Evolutionary conservation across 306 rosid genomes (phyloP).

Genomic region (Citrullus mucosospermus): DNA sequence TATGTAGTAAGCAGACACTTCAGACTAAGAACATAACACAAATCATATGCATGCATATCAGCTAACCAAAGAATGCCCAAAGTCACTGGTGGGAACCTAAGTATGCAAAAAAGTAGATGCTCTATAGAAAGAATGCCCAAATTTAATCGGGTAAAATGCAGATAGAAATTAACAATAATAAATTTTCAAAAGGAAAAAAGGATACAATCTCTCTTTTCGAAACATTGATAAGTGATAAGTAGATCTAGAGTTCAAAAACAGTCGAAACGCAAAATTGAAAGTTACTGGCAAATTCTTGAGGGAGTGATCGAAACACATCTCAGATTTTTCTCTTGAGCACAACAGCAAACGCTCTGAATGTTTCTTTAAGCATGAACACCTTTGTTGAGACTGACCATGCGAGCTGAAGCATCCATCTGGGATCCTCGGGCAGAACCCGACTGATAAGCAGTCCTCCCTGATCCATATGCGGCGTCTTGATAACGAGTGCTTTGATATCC

Average conservation of each 20-base stretch:
- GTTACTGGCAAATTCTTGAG: background rate
- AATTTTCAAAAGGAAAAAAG: background rate
- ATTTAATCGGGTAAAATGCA: background rate
- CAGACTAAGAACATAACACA: no score
- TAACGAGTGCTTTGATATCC: conserved; percentile 43
- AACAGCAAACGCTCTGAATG: background rate
- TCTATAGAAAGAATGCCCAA: background rate
- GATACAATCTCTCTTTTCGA: background rate
- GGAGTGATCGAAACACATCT: background rate
- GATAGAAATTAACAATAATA: background rate
- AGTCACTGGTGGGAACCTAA: no score
- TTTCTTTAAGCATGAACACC: conserved; percentile 29
- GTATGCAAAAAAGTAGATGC: background rate
- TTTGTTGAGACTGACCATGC: conserved; percentile 69
- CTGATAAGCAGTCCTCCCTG: conserved; percentile 42
- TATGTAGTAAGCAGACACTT: no score
- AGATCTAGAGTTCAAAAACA: background rate
- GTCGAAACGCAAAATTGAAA: background rate
- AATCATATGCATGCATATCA: no score
- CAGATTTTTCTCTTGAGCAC: background rate
- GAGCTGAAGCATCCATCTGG: conserved; percentile 52
- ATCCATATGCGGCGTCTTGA: conserved; percentile 42
- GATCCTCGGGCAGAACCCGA: conserved; percentile 48
- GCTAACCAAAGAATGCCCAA: no score
- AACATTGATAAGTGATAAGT: background rate